Base-by-base conservation (phyloP, 768 basidiomycete genomes). In the Daedaleopsis sinensis region DNA sequence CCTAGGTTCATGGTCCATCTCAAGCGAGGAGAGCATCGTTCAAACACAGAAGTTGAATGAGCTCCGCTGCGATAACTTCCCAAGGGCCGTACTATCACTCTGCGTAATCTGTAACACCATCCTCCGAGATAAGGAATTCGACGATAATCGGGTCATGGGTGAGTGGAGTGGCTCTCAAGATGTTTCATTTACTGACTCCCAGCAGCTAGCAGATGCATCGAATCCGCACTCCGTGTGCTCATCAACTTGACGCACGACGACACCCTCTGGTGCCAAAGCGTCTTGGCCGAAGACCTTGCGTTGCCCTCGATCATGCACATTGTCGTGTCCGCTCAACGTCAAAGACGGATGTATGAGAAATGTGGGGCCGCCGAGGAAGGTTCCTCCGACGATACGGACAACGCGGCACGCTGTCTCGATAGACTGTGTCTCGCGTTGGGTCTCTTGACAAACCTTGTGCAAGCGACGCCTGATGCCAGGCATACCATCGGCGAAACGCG, bases 401-500 rank as follows among this genome's bases (percentile, higher is more conserved):
- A 66, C 16, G 67, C 73, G 0, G 75, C 79, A 5, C 78, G 82
- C 42, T 74, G 80, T 4, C 77, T 90, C n/a, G 93, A 94, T 69
- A 79, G 82, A 37, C 76, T 92, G 5, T 93, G 91, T 71, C 85
- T 94, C 27, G 82, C 86, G 7, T 80, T 94, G 6, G 92, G 87
- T 1, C 75, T 93, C 11, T 75, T 93, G 43, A 91, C 90, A 55
- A 93, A 93, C 71, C 76, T 93, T 46, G 84, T 91, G 0, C 89
- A 92, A 67, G 76, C 76, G 6, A 75, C 80, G n/a, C 78, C 80
- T 0, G 76, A 73, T n/a, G 79, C 81, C 11, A 84, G 83, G 47
- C 71, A 78, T 39, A 65, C 76, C 2, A 70, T 85, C 10, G 78
- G 81, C 44, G 76, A 78, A 13, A 81, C 77, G 42, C 74, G 90